A percentile compares a stretch with the other conserved stretches of the same genome.
phyloP scores from a whole-genome alignment of 2,329 filamentous ascomycete species.

The Diaporthe ilicicola region DNA sequence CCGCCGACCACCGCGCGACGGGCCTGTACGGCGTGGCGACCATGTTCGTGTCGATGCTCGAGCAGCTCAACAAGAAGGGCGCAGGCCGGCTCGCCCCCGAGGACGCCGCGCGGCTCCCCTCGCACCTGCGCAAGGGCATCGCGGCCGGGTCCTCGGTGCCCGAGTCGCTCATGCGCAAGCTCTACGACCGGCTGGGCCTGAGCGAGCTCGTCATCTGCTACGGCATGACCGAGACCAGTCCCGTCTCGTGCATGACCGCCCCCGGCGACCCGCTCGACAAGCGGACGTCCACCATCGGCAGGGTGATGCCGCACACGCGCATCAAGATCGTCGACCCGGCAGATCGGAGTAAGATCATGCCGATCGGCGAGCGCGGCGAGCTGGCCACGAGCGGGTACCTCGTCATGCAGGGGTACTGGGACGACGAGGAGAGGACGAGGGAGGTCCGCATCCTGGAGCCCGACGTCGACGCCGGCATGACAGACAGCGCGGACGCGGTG shows the following conservation, averaged over 20 bases:
- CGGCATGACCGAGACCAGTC: conserved; percentile 92
- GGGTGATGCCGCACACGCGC: conserved; percentile 82
- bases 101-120: conserved; percentile 39
- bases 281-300: conserved; percentile 79
- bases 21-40: conserved; percentile 89
- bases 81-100: conserved; percentile 12
- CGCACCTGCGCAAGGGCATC: conserved; percentile 82
- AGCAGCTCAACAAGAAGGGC: conserved; percentile 62
- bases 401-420: conserved; percentile 92
- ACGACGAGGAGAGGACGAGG: conserved; percentile 72
- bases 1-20: conserved; percentile 61
- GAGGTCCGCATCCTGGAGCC: conserved; percentile 65
- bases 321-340: conserved; percentile 78
- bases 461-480: conserved; percentile 36
- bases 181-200: conserved; percentile 79
- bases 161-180: conserved; percentile 77
- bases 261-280: conserved; percentile 78
- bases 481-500: conserved; percentile 27
- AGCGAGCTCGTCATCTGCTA: conserved; percentile 92
- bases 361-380: conserved; percentile 76
- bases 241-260: conserved; percentile 82
- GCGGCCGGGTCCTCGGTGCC: conserved; percentile 89
- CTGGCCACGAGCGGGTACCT: conserved; percentile 85
- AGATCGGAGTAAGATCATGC: conserved; percentile 67
- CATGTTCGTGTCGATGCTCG: conserved; percentile 91